phyloP scores from a whole-genome alignment of 805 yeast species.

The Metschnikowia chrysomelidarum region DNA sequence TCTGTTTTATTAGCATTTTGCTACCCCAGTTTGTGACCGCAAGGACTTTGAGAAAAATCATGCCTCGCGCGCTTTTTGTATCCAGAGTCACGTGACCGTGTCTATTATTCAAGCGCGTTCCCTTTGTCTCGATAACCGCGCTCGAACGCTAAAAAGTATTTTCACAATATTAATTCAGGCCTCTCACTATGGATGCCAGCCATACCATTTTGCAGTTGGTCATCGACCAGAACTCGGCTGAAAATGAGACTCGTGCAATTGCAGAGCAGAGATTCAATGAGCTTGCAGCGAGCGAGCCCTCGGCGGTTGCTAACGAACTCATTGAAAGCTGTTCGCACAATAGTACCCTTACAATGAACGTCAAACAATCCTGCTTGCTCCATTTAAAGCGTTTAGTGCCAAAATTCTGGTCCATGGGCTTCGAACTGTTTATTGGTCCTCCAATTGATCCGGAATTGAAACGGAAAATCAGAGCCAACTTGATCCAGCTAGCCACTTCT shows the following conservation, averaged over 20 bases:
- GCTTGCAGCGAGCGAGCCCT: conserved; percentile 47
- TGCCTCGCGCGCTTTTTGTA: too few relatives aligned
- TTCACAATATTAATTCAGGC: too few relatives aligned
- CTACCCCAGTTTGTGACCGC: too few relatives aligned
- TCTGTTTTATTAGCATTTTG: too few relatives aligned
- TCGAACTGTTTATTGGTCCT: conserved; percentile 69
- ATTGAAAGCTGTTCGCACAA: conserved; percentile 39
- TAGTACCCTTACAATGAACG: conserved; percentile 25
- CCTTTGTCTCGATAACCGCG: too few relatives aligned
- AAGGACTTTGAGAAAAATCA: too few relatives aligned
- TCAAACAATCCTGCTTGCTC: conserved; percentile 63
- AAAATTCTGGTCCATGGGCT: conserved; percentile 79
- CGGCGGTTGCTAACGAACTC: conserved; percentile 43
- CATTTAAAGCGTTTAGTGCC: conserved; percentile 69
- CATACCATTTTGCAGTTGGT: conserved; percentile 12
- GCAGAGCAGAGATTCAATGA: conserved; percentile 52
- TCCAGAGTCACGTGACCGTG: too few relatives aligned
- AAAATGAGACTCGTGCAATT: conserved; percentile 48
- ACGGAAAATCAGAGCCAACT: conserved; percentile 43
- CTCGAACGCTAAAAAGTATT: too few relatives aligned
- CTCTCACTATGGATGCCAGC: too few relatives aligned
- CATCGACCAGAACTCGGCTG: conserved; percentile 38
- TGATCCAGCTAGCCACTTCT: conserved; percentile 47
- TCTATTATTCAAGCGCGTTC: too few relatives aligned
- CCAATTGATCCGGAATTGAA: conserved; percentile 57